These are phyloP conservation scores for Geranium incanum DNA, from an alignment of 441 rosid species.

Conservation along the genomic window DNA sequence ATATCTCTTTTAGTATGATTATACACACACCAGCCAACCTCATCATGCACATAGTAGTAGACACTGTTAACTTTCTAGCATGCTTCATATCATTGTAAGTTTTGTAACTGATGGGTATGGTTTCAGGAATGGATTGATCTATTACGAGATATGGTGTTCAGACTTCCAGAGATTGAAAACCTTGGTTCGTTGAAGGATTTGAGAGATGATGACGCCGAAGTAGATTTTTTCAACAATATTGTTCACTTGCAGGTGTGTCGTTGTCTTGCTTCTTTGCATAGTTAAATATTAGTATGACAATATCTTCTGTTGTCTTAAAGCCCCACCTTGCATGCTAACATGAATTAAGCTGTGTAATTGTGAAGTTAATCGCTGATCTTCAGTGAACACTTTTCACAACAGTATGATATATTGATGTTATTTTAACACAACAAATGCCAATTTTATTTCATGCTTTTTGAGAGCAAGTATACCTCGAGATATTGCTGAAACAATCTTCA, in stretches of 20 bases:
- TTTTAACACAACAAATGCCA: not conserved
- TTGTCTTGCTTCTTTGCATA: slow-evolving; percentile 5
- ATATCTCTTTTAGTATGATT: not conserved
- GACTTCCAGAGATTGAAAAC: slow-evolving; percentile 59
- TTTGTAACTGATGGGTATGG: slow-evolving; percentile 16
- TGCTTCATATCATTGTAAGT: slow-evolving; percentile 8
- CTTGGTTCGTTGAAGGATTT: slow-evolving; percentile 53
- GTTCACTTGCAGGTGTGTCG: slow-evolving; percentile 67
- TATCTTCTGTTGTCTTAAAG: not conserved
- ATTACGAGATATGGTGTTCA: slow-evolving; percentile 66
- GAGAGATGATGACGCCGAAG: slow-evolving; percentile 77
- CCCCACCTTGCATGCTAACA: not conserved
- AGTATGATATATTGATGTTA: not conserved
- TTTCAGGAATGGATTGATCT: slow-evolving; percentile 88
- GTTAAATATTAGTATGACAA: not conserved
- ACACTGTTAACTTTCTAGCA: not conserved
- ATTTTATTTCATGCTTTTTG: not conserved
- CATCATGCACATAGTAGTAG: not conserved
- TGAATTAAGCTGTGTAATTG: not conserved
- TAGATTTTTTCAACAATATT: slow-evolving; percentile 77
- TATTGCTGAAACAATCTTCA: not conserved
- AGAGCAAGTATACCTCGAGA: not conserved
- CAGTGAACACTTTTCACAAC: not conserved
- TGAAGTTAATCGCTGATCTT: not conserved
- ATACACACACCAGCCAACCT: not conserved